Evolutionary conservation across 2,329 filamentous ascomycete species (phyloP).

Genomic region (Colletotrichum karsti): DNA sequence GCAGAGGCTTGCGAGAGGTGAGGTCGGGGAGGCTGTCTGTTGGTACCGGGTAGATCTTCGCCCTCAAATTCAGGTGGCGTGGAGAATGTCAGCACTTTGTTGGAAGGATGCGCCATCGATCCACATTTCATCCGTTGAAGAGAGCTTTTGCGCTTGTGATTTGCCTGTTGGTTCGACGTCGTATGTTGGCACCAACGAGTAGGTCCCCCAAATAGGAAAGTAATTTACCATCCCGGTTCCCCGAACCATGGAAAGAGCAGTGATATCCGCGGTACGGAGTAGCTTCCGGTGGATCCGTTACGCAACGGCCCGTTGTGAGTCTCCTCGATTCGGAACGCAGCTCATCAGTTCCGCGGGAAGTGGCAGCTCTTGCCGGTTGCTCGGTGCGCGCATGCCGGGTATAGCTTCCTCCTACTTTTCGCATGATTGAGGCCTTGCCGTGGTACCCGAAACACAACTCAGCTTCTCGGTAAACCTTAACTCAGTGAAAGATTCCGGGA

Average conservation of each 20-base stretch:
- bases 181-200: background rate
- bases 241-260: background rate
- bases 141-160: background rate
- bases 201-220: background rate
- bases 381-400: background rate
- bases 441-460: too few species aligned
- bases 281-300: background rate
- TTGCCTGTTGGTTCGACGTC: background rate
- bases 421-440: background rate
- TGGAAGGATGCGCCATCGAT: background rate
- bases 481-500: too few species aligned
- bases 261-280: background rate
- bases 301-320: background rate
- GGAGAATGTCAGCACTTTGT: background rate
- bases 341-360: constrained; percentile 1
- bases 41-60: background rate
- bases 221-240: background rate
- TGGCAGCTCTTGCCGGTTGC: background rate
- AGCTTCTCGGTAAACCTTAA: too few species aligned
- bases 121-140: background rate
- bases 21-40: background rate
- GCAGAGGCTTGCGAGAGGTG: background rate
- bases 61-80: background rate
- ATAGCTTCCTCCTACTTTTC: background rate
- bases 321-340: background rate